Evolutionary conservation across 805 yeast species (phyloP).

Genomic region (Ogataea populi-albae): DNA sequence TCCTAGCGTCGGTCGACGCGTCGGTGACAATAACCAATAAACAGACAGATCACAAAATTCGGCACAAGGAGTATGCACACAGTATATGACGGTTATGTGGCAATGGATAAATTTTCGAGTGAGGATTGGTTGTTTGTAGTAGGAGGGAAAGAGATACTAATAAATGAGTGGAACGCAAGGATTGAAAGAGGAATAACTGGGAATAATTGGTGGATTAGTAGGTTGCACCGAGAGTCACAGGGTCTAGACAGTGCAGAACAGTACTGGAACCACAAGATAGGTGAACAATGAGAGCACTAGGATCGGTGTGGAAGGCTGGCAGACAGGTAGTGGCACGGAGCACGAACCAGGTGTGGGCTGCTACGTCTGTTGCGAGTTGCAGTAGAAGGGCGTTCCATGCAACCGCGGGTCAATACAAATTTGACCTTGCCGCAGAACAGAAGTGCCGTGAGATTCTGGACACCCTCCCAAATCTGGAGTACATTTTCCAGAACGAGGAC

Average conservation of each 20-base stretch:
- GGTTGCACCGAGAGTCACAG: too few relatives aligned
- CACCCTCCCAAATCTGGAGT: slow-evolving; percentile 59
- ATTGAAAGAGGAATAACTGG: too few relatives aligned
- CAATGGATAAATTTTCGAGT: not conserved
- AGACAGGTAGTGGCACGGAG: too few relatives aligned
- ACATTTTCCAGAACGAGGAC: slow-evolving; percentile 69
- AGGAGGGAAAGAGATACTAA: too few relatives aligned
- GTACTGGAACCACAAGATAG: too few relatives aligned
- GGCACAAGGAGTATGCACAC: not conserved
- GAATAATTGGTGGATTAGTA: too few relatives aligned
- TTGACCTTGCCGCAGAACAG: slow-evolving; percentile 50
- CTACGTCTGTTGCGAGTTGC: not conserved
- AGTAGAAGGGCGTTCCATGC: slow-evolving; percentile 13
- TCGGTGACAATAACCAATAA: not conserved
- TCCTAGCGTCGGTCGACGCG: slow-evolving; percentile 2
- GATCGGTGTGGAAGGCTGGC: too few relatives aligned
- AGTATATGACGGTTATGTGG: not conserved
- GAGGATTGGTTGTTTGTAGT: slow-evolving; percentile 3
- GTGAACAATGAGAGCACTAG: too few relatives aligned
- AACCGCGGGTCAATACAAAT: slow-evolving; percentile 19
- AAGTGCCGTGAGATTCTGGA: slow-evolving; percentile 63
- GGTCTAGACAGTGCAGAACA: too few relatives aligned
- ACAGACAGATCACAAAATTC: too few relatives aligned
- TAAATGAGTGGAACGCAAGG: too few relatives aligned
- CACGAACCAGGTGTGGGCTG: not conserved